These are phyloP conservation scores for Starmera pachycereana DNA, from an alignment of 805 yeast genomes.

Conservation along the genomic window DNA sequence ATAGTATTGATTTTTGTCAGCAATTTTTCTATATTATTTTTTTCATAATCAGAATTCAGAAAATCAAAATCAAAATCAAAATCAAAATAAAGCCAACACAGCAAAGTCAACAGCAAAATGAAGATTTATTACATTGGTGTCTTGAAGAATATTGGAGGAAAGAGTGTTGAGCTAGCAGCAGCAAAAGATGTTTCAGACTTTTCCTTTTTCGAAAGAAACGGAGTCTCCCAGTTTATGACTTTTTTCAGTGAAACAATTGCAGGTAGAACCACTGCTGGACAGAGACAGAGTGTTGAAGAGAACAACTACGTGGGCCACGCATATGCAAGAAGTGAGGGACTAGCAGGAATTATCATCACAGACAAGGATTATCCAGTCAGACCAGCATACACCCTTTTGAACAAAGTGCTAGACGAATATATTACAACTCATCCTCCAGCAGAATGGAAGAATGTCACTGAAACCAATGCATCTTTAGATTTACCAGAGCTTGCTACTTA, in stretches of 20 bases:
- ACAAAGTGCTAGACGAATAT: slow-evolving; percentile 87
- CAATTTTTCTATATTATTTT: neutral
- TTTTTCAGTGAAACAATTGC: slow-evolving; percentile 89
- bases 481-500: slow-evolving; percentile 59
- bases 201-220: slow-evolving; percentile 76
- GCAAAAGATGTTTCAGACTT: slow-evolving; percentile 80
- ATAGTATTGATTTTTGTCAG: neutral
- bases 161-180: slow-evolving; percentile 66
- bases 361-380: slow-evolving; percentile 96
- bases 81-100: slow-evolving; percentile 1
- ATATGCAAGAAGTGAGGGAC: slow-evolving; percentile 80
- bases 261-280: slow-evolving; percentile 78
- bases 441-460: slow-evolving; percentile 52
- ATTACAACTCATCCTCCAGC: slow-evolving; percentile 66
- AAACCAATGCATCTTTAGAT: slow-evolving; percentile 33
- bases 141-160: slow-evolving; percentile 48
- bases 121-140: slow-evolving; percentile 88
- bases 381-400: slow-evolving; percentile 89
- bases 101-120: slow-evolving; percentile 36
- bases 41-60: no score
- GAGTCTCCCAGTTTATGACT: slow-evolving; percentile 88
- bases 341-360: slow-evolving; percentile 84
- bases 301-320: slow-evolving; percentile 82
- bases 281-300: slow-evolving; percentile 91
- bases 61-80: neutral